Base-by-base conservation (phyloP, 2,329 filamentous ascomycete genomes). In the Exophiala oligosperma region DNA sequence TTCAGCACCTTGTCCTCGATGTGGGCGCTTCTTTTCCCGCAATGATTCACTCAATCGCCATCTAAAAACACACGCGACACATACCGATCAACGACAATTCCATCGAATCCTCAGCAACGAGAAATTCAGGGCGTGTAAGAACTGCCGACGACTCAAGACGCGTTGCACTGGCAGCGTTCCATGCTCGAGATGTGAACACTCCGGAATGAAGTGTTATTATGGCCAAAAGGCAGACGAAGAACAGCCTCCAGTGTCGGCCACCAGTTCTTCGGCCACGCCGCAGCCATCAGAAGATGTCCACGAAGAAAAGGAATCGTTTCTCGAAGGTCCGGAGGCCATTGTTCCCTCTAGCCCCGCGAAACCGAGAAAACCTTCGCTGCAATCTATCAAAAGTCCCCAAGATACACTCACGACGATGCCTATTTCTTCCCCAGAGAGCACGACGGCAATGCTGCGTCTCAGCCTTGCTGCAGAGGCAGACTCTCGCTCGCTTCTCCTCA, bases 1-100 rank as follows among this genome's bases (percentile, higher is more conserved):
- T 9, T 53, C 56, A 17, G 54, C 59, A 7, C 62, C 62, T 8
- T 64, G 62, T 49, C 62, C 62, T 12, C 54, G 59, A 28, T 64
- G 62, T 56, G 62, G 62, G 12, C 59, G 62, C 7, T 49, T 44
- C 11, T 64, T 64, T 37, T 56, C 59, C 3, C 55, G 62, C 6
- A 64, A 62, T 35, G 62, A 64, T 49, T 60, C 56, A 44, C 50
- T 64, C 40, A 61, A 41, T 44, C 56, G 62, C 17, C 62, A 64
- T 54, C 26, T 64, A 11, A 64, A 64, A 41, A 61, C 57, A 11
- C 62, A 64, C 21, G 17, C 41, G 21, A 57, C 37, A 11, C 54
- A 61, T 48, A 32, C 52, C 2, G 57, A 62, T 17, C 54, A 61
- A 41, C 56, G 62, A 3, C 62, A 59, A 1, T 60, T 62, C 26